Evolutionary conservation across 805 yeast species (phyloP).

Genomic region (Sugiyamaella chiloensis): DNA sequence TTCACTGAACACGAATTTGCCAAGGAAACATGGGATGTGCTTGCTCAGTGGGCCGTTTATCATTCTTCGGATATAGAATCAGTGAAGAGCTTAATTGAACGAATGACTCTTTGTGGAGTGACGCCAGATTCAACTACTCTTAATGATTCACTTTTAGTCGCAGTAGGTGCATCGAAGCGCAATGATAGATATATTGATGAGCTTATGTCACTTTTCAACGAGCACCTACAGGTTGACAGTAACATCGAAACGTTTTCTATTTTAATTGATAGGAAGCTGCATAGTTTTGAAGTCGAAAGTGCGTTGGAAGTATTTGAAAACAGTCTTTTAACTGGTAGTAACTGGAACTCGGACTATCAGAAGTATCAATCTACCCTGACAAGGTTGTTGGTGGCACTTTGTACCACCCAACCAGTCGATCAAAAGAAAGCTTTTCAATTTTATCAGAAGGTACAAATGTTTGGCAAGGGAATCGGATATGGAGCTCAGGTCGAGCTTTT

Average conservation of each 20-base stretch:
- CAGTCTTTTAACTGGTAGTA: slow-evolving; percentile 39
- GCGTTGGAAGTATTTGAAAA: slow-evolving; percentile 38
- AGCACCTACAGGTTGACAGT: slow-evolving; percentile 32
- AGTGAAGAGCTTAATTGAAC: slow-evolving; percentile 16
- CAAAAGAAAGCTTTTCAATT: slow-evolving; percentile 31
- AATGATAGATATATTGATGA: slow-evolving; percentile 23
- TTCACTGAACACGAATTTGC: slow-evolving; percentile 10
- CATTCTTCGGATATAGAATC: slow-evolving; percentile 15
- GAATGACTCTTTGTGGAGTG: slow-evolving; percentile 21
- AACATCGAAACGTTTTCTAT: slow-evolving; percentile 39
- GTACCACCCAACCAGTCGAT: slow-evolving; percentile 28
- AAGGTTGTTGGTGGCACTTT: slow-evolving; percentile 31
- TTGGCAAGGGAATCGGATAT: slow-evolving; percentile 38
- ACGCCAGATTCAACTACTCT: slow-evolving; percentile 29
- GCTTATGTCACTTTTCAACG: slow-evolving; percentile 33
- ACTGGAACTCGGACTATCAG: slow-evolving; percentile 41
- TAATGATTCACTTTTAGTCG: slow-evolving; percentile 25
- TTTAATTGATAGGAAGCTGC: slow-evolving; percentile 36
- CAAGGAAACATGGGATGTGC: slow-evolving; percentile 36
- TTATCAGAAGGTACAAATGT: slow-evolving; percentile 44
- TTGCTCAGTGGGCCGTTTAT: slow-evolving; percentile 36
- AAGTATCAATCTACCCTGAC: slow-evolving; percentile 26
- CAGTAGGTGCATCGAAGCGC: slow-evolving; percentile 28
- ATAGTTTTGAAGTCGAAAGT: slow-evolving; percentile 27
- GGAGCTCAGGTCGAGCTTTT: slow-evolving; percentile 40